phyloP scores from a whole-genome alignment of 2,329 filamentous ascomycete genomes.

The Aspergillus aculeatus region DNA sequence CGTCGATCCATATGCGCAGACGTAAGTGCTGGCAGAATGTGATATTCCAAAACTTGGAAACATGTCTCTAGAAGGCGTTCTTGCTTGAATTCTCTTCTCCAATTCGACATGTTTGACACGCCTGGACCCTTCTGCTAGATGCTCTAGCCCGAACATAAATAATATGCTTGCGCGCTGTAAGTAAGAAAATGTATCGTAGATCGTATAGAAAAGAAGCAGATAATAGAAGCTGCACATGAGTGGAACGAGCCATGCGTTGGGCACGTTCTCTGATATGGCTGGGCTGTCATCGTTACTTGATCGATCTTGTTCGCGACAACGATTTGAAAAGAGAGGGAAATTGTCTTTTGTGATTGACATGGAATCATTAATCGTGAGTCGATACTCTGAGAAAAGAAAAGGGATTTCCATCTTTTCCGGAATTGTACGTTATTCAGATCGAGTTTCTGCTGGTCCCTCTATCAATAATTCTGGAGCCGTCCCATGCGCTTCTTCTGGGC shows the following conservation, averaged over 20 bases:
- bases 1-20: conserved; percentile 1
- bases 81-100: too few relatives aligned
- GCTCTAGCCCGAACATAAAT: conserved; percentile 4
- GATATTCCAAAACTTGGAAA: neutral
- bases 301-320: neutral
- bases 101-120: neutral
- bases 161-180: neutral
- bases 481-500: conserved; percentile 22
- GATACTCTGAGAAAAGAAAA: conserved; percentile 12
- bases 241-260: conserved; percentile 5
- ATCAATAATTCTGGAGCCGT: conserved; percentile 21
- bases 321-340: neutral
- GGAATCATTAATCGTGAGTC: conserved; percentile 23
- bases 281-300: neutral
- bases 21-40: conserved; percentile 10
- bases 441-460: conserved; percentile 20
- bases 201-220: neutral
- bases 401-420: neutral
- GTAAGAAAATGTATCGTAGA: neutral
- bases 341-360: neutral
- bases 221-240: neutral
- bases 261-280: neutral
- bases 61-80: too few relatives aligned
- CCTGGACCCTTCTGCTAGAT: conserved; percentile 13
- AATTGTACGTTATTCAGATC: conserved; percentile 17